These are phyloP conservation scores for Furcasterigmium furcatum DNA, from an alignment of 2,329 filamentous ascomycete genomes.

Conservation along the genomic window DNA sequence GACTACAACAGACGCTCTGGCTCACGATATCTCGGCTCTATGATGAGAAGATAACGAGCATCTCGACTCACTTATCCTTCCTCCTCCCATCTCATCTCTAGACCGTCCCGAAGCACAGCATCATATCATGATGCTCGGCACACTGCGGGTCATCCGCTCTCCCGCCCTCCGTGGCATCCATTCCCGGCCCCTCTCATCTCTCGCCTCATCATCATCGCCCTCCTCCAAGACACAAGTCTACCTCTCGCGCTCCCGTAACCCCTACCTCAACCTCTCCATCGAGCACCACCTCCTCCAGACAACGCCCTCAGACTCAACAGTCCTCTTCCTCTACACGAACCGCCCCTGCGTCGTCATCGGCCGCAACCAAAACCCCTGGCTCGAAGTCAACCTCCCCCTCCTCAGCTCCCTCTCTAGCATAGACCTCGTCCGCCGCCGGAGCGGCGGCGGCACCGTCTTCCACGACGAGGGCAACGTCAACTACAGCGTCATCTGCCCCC, in stretches of 20 bases:
- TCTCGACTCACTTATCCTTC: background rate
- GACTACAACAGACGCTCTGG: too few species aligned
- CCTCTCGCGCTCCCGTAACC: constrained; percentile 65
- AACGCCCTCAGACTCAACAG: constrained; percentile 65
- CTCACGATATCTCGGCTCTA: too few species aligned
- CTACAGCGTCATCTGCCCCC: constrained; percentile 86
- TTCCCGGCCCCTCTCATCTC: constrained; percentile 12
- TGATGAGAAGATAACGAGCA: constrained; percentile 3
- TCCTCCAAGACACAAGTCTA: constrained; percentile 62
- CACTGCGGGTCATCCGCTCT: background rate
- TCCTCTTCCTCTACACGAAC: constrained; percentile 89
- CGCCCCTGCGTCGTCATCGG: constrained; percentile 85
- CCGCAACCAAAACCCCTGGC: constrained; percentile 97
- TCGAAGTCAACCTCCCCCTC: constrained; percentile 74
- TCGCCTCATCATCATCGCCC: constrained; percentile 29
- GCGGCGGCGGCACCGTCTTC: constrained; percentile 89
- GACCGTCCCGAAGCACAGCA: background rate
- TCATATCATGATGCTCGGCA: constrained; percentile 1
- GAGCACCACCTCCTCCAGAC: constrained; percentile 86
- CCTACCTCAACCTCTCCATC: constrained; percentile 88
- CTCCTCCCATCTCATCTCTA: background rate
- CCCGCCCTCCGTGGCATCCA: background rate
- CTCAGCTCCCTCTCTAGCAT: constrained; percentile 31
- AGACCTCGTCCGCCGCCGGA: constrained; percentile 75
- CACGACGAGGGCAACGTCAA: constrained; percentile 94